Conservation (phyloP, 2,329 filamentous ascomycete species). For the Penicillium sp. region DNA sequence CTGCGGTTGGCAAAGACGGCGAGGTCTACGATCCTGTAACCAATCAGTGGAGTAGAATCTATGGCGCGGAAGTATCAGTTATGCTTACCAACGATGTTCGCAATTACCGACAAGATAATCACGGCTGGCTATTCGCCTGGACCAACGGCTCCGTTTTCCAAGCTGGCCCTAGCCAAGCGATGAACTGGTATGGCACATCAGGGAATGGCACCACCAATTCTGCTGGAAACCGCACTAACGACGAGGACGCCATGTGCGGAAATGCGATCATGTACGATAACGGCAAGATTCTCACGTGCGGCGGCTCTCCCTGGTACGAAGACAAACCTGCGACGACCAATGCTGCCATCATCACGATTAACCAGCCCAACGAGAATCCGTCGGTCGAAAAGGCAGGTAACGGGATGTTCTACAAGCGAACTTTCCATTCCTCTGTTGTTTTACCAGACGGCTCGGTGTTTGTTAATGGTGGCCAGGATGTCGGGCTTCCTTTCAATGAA, state of each 20-base stretch:
- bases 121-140: conserved; percentile 60
- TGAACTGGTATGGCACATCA: conserved; percentile 61
- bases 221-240: conserved; percentile 51
- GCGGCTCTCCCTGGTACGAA: conserved; percentile 47
- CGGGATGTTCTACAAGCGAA: conserved; percentile 51
- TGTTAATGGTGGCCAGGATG: conserved; percentile 54
- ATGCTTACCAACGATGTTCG: conserved; percentile 48
- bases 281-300: conserved; percentile 60
- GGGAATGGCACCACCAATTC: conserved; percentile 46
- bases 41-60: conserved; percentile 54
- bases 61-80: conserved; percentile 53
- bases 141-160: conserved; percentile 56
- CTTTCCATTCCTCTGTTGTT: conserved; percentile 53
- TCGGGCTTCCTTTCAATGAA: conserved; percentile 52
- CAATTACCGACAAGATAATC: conserved; percentile 49
- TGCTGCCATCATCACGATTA: conserved; percentile 57
- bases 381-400: conserved; percentile 48
- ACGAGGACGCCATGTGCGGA: conserved; percentile 60
- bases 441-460: conserved; percentile 56
- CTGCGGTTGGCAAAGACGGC: conserved; percentile 59
- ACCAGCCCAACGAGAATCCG: conserved; percentile 14
- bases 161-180: conserved; percentile 57
- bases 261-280: conserved; percentile 62
- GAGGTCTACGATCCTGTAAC: conserved; percentile 56
- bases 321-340: conserved; percentile 53